Evolutionary conservation across 495 filamentous ascomycete genomes (phyloP), one percentile per base, ranked within the genome.

Genomic region (Bombardia bombarda): DNA sequence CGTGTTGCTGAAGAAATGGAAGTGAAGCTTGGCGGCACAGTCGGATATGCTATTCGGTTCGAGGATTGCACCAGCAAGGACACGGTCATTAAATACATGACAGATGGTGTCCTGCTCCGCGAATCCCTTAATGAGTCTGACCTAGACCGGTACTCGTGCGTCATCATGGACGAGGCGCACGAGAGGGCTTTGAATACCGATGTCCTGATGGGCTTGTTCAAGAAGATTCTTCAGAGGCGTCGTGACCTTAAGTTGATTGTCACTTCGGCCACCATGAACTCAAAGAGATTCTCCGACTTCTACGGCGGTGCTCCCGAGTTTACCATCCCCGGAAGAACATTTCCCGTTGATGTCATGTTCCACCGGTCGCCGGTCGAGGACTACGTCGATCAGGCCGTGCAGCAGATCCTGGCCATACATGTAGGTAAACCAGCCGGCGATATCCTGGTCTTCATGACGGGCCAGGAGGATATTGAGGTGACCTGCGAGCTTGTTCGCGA

Each of bases 91-190:
- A 99, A 99, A 64, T 99, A 99, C 57, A 96, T 99, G 93, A 99
- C 93, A 1, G 93, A 99, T 55, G 93, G 93, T 63, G 89, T 99
- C 6, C 70, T 99, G 19, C 75, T 99, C 13, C 81, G 93, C 56
- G 93, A 99, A 54, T 95, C 86, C 12, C 75, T 99, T 7, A 84
- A 86, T 38, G 89, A 96, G 54, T 74, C 79, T 13, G 94, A 99
- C 56, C 75, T 99, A 18, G 93, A 97, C 61, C 86, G 86, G 55
- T 99, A 99, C 62, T 95, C 90, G 10, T 95, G 88, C 58, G 89
- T 99, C 38, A 99, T 99, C 60, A 96, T 99, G 92, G 93, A 99
- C 62, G 93, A 99, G 67, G 93, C 93, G 3, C 93, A 99, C 72
- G 93, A 99, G 60, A 78, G 93, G 56, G 90, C 92, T 0, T 69